Percentiles rank a stretch among this genome's conserved stretches.
Conservation (phyloP, 345 rosid genomes). For the Pelargonium nanum region DNA sequence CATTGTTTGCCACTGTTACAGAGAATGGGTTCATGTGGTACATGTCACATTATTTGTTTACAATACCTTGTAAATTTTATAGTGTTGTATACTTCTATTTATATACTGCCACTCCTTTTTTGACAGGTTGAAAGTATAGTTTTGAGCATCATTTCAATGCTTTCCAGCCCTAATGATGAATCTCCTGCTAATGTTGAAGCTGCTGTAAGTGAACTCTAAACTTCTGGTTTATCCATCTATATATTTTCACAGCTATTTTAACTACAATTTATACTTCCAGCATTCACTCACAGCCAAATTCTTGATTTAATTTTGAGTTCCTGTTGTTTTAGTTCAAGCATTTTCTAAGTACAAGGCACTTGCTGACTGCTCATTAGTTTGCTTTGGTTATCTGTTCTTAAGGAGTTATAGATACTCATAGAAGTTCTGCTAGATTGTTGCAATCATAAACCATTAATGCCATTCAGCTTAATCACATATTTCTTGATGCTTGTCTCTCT, state of each 20-base stretch:
- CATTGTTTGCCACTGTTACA: too few relatives aligned
- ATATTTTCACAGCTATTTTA: neutral
- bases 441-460: too few relatives aligned
- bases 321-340: neutral
- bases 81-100: neutral
- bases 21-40: neutral
- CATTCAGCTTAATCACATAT: too few relatives aligned
- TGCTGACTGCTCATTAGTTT: too few relatives aligned
- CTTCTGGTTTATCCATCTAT: neutral
- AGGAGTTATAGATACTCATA: too few relatives aligned
- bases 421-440: too few relatives aligned
- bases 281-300: neutral
- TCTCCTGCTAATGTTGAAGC: conserved; percentile 94
- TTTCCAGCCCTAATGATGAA: conserved; percentile 82
- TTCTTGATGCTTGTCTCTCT: too few relatives aligned
- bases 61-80: neutral
- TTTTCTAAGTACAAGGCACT: too few relatives aligned
- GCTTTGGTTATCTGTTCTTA: too few relatives aligned
- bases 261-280: neutral
- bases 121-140: conserved; percentile 77
- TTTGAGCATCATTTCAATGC: conserved; percentile 82
- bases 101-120: neutral
- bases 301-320: neutral
- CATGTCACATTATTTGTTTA: too few relatives aligned
- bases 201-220: conserved; percentile 40